A percentile compares a stretch with the other conserved stretches of the same genome.
Evolutionary conservation across 164 flowering plant species (phyloP).

Genomic region (Chloranthus sessilifolius): DNA sequence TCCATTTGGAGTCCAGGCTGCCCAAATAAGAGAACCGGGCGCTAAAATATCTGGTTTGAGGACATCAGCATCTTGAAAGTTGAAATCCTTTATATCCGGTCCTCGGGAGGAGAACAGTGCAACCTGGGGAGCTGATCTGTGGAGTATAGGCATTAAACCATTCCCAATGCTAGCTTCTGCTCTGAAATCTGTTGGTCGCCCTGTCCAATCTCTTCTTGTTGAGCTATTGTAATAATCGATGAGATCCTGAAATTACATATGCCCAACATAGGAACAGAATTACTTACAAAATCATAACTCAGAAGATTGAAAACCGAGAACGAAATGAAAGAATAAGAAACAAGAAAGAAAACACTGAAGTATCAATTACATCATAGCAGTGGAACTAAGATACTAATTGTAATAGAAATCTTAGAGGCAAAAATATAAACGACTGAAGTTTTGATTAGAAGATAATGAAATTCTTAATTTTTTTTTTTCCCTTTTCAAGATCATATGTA

Average conservation of each 20-base stretch:
- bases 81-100: slow-evolving; percentile 86
- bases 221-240: slow-evolving; percentile 80
- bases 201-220: slow-evolving; percentile 89
- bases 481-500: no score
- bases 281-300: neutral
- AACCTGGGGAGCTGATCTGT: slow-evolving; percentile 92
- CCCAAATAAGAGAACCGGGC: slow-evolving; percentile 97
- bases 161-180: slow-evolving; percentile 75
- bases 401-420: no score
- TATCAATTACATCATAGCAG: no score
- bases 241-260: slow-evolving; percentile 52
- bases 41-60: slow-evolving; percentile 98
- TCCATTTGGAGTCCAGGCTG: slow-evolving; percentile 97
- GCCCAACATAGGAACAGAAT: slow-evolving; percentile 3
- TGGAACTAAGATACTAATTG: no score
- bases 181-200: slow-evolving; percentile 75
- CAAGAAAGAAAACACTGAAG: no score
- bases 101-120: slow-evolving; percentile 94
- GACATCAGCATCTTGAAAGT: slow-evolving; percentile 90
- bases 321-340: neutral
- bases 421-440: no score
- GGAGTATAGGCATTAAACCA: slow-evolving; percentile 74
- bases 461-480: no score
- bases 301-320: no score
- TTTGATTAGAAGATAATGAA: no score